Evolutionary conservation across 176 grass and related monocot genomes (phyloP).

Genomic region (Eleusine indica): DNA sequence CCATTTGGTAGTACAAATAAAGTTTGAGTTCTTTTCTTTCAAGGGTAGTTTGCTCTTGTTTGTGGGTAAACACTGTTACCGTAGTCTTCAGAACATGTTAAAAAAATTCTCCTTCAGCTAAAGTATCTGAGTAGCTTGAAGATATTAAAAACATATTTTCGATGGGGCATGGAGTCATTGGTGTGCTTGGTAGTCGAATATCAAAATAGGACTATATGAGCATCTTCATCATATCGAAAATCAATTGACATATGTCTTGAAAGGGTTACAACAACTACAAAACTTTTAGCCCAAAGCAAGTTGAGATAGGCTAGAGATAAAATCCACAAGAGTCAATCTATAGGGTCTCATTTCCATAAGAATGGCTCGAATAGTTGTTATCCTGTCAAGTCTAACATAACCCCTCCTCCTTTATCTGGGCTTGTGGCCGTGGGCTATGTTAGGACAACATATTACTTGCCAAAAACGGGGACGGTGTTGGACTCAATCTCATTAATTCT

Average conservation of each 20-base stretch:
- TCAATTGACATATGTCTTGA: not conserved
- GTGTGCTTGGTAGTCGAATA: not conserved
- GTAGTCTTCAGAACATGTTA: not conserved
- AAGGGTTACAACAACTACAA: not conserved
- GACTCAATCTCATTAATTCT: not conserved
- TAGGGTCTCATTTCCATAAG: too few relatives aligned
- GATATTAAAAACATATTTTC: not conserved
- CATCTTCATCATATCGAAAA: not conserved
- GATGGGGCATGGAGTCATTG: not conserved
- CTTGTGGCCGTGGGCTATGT: too few relatives aligned
- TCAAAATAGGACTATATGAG: not conserved
- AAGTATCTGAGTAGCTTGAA: constrained; percentile 2
- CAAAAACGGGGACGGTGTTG: not conserved
- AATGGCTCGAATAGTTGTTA: too few relatives aligned
- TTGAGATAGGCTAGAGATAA: too few relatives aligned
- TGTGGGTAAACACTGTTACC: not conserved
- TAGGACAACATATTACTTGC: too few relatives aligned
- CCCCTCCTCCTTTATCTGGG: too few relatives aligned
- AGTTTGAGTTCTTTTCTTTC: too few relatives aligned
- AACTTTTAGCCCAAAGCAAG: too few relatives aligned
- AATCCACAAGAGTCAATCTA: too few relatives aligned
- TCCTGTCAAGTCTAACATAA: too few relatives aligned
- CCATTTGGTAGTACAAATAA: not conserved
- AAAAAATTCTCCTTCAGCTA: not conserved
- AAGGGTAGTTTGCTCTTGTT: not conserved